These are phyloP conservation scores for Alliaria petiolata DNA, from an alignment of 345 rosid species.

Conservation along the genomic window DNA sequence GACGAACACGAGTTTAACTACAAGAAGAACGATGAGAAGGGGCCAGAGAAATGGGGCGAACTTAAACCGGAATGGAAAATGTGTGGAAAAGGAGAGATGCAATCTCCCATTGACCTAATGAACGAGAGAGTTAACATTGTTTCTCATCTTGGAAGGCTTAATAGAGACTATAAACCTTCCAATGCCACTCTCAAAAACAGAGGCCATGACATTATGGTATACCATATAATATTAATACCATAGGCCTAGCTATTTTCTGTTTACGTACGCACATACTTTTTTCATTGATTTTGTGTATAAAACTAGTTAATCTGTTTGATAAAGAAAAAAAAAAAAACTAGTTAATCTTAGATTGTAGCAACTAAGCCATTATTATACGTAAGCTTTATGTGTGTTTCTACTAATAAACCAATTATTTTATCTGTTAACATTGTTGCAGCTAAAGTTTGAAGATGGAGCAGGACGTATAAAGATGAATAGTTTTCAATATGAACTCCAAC, in stretches of 20 bases:
- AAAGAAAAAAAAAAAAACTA: not conserved
- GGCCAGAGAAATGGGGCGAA: conserved; percentile 76
- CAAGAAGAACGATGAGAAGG: conserved; percentile 32
- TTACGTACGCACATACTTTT: not conserved
- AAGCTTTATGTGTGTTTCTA: not conserved
- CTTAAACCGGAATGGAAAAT: conserved; percentile 54
- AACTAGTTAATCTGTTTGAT: not conserved
- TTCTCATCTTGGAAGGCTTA: conserved; percentile 57
- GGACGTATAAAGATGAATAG: conserved; percentile 51
- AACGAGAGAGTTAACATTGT: conserved; percentile 50
- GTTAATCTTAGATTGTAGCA: not conserved
- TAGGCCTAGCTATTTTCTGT: not conserved
- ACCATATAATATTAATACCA: not conserved
- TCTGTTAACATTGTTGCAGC: not conserved
- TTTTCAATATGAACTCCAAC: conserved; percentile 47
- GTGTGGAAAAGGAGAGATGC: conserved; percentile 69
- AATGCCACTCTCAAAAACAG: conserved; percentile 68
- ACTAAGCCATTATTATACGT: not conserved
- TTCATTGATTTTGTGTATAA: not conserved
- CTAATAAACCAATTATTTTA: not conserved
- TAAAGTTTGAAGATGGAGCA: conserved; percentile 47
- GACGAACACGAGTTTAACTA: conserved; percentile 67
- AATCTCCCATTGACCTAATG: conserved; percentile 78
- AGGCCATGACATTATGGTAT: conserved; percentile 91
- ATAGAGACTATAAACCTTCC: conserved; percentile 47